A percentile compares a stretch with the other conserved stretches of the same genome.
phyloP scores from a whole-genome alignment of 495 filamentous ascomycete genomes.

The Lasiosphaeria miniovina region DNA sequence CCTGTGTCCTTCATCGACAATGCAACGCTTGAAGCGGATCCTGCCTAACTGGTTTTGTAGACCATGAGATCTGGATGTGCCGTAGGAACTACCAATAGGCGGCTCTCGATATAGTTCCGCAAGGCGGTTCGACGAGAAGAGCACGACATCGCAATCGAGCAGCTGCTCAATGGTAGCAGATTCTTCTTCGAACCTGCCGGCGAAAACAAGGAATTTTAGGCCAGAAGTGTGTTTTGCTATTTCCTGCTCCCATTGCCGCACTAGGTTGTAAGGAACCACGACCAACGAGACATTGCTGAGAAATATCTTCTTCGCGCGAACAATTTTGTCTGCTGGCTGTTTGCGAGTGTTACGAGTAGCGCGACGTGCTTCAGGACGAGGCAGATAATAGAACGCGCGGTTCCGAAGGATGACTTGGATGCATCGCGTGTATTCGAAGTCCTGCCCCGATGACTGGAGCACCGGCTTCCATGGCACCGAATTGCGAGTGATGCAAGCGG shows the following conservation, averaged over 20 bases:
- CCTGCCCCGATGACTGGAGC: slow-evolving; percentile 39
- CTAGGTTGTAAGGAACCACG: slow-evolving; percentile 65
- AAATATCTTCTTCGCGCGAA: slow-evolving; percentile 50
- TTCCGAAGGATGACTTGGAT: slow-evolving; percentile 53
- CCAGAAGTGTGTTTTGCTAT: slow-evolving; percentile 66
- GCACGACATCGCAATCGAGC: slow-evolving; percentile 68
- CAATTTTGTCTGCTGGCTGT: slow-evolving; percentile 12
- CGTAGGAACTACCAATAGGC: slow-evolving; percentile 38
- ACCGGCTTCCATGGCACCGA: slow-evolving; percentile 66
- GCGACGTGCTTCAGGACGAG: slow-evolving; percentile 44
- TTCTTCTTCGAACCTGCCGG: slow-evolving; percentile 43
- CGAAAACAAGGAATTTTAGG: slow-evolving; percentile 57
- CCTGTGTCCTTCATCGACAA: slow-evolving; percentile 89
- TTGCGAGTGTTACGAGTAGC: slow-evolving; percentile 28
- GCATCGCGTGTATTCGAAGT: slow-evolving; percentile 47
- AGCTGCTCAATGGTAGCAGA: slow-evolving; percentile 61
- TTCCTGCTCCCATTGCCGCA: slow-evolving; percentile 67
- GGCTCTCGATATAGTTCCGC: slow-evolving; percentile 50
- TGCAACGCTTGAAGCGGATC: slow-evolving; percentile 79
- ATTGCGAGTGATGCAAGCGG: slow-evolving; percentile 60
- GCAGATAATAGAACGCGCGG: slow-evolving; percentile 53
- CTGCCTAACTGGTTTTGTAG: slow-evolving; percentile 53
- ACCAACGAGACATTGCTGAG: slow-evolving; percentile 68
- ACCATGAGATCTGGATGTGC: slow-evolving; percentile 6
- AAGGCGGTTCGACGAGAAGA: slow-evolving; percentile 74